A percentile compares a stretch with the other conserved stretches of the same genome.
phyloP scores from a whole-genome alignment of 169 alveolate species.

The Plasmodium sp. region DNA sequence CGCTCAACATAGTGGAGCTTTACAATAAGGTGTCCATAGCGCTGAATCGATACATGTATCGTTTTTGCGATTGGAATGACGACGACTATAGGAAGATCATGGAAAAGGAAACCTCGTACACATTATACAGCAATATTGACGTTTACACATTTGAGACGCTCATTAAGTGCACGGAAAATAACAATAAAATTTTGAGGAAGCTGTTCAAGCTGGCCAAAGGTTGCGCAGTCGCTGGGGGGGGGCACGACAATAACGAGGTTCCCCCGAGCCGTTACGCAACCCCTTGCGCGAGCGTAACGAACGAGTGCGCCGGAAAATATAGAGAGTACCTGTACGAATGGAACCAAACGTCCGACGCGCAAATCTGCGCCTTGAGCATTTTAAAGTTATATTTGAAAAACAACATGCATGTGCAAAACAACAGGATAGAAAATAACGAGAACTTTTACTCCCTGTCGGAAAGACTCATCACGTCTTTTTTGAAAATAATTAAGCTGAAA shows the following conservation, averaged over 20 bases:
- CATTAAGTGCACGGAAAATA: constrained; percentile 60
- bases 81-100: constrained; percentile 44
- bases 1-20: constrained; percentile 62
- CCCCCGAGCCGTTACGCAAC: background rate
- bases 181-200: constrained; percentile 49
- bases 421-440: constrained; percentile 66
- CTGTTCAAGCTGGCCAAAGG: constrained; percentile 9
- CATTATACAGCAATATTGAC: constrained; percentile 41
- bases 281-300: background rate
- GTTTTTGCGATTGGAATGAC: constrained; percentile 62
- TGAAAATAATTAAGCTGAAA: constrained; percentile 65
- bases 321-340: constrained; percentile 65
- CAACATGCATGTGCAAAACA: constrained; percentile 1
- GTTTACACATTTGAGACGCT: constrained; percentile 57
- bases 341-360: constrained; percentile 67
- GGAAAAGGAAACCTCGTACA: constrained; percentile 24
- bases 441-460: constrained; percentile 59
- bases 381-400: constrained; percentile 57
- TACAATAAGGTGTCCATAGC: constrained; percentile 69
- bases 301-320: constrained; percentile 6
- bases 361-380: constrained; percentile 64
- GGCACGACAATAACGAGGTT: background rate
- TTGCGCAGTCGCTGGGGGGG: background rate
- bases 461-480: constrained; percentile 49
- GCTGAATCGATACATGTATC: constrained; percentile 63